Percentiles rank a stretch among this genome's conserved stretches.
These are phyloP conservation scores for Chlamydomonas eustigma DNA, from an alignment of 139 green algal species.

Conservation along the genomic window DNA sequence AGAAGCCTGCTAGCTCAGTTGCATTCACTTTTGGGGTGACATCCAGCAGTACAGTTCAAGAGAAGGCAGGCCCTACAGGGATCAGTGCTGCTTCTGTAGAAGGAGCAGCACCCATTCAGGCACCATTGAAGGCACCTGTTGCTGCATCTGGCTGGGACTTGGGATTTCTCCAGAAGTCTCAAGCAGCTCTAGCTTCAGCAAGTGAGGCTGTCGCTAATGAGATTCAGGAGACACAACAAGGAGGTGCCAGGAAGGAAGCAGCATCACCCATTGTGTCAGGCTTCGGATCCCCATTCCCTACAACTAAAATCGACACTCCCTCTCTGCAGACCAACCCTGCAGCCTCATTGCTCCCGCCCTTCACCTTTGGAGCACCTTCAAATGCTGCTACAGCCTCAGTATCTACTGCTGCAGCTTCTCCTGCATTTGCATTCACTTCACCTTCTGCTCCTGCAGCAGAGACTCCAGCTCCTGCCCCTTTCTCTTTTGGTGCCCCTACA, in stretches of 20 bases:
- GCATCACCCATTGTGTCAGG: neutral
- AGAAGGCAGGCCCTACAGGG: neutral
- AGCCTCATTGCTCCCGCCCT: neutral
- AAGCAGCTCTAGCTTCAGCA: conserved; percentile 1
- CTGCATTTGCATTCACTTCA: neutral
- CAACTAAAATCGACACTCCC: neutral
- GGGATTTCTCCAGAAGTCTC: conserved; percentile 14
- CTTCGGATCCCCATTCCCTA: neutral
- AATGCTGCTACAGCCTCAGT: too few species aligned
- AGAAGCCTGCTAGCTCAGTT: too few species aligned
- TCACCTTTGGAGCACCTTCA: neutral
- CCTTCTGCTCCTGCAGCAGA: neutral
- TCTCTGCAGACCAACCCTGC: neutral
- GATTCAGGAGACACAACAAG: conserved; percentile 2
- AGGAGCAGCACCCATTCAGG: too few species aligned
- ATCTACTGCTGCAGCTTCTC: neutral
- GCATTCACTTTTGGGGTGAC: too few species aligned
- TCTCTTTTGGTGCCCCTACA: neutral
- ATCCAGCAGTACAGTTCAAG: too few species aligned
- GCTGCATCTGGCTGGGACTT: conserved; percentile 5
- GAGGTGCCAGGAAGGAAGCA: neutral
- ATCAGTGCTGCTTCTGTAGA: neutral
- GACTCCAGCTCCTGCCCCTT: neutral
- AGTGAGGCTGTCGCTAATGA: conserved; percentile 12
- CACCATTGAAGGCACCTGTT: too few species aligned